Percentiles rank a stretch among this genome's conserved stretches.
Conservation (phyloP, 306 rosid species). For the Casuarina equisetifolia region DNA sequence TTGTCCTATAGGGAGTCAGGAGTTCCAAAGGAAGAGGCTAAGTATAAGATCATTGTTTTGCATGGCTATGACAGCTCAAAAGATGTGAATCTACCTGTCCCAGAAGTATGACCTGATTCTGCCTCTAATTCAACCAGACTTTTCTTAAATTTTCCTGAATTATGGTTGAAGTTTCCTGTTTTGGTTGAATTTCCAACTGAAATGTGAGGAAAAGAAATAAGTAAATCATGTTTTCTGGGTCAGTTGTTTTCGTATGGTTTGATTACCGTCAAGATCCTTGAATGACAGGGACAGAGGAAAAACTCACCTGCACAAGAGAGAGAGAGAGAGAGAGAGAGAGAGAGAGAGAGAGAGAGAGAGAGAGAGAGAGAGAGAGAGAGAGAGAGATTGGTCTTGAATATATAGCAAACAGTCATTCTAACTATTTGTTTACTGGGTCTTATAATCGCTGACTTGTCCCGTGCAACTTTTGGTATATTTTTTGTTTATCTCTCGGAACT, state of each 20-base stretch:
- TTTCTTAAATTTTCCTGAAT: neutral
- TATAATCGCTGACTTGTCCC: neutral
- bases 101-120: constrained; percentile 50
- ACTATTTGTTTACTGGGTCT: neutral
- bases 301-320: neutral
- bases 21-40: constrained; percentile 63
- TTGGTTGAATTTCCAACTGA: no score
- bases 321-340: neutral
- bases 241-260: neutral
- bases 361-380: neutral
- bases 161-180: constrained; percentile 8
- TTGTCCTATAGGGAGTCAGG: constrained; percentile 79
- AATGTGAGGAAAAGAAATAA: neutral
- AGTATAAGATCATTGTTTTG: constrained; percentile 56
- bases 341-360: neutral
- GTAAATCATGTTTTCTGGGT: neutral
- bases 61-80: constrained; percentile 69
- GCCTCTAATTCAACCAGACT: neutral
- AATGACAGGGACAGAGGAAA: neutral
- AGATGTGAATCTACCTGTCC: constrained; percentile 42
- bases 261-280: neutral
- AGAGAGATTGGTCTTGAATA: neutral
- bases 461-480: neutral
- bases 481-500: neutral
- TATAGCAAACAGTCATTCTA: neutral